These are phyloP conservation scores for Phytophthora pini DNA, from an alignment of 352 stramenopile genomes.

Conservation along the genomic window DNA sequence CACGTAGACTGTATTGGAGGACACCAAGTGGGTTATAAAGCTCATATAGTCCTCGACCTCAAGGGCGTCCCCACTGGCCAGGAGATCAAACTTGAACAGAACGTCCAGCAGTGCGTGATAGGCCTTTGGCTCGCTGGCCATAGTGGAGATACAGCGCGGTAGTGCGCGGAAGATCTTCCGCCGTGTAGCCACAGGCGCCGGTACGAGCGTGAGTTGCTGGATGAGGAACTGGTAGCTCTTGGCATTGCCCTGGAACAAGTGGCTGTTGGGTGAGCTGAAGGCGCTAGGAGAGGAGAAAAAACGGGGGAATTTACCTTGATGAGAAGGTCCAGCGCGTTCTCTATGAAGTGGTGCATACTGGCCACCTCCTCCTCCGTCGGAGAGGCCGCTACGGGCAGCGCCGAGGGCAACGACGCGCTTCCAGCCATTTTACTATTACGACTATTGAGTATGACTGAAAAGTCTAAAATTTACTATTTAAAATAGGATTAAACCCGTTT, in stretches of 20 bases:
- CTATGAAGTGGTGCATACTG: constrained; percentile 83
- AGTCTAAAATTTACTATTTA: no score
- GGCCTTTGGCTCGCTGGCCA: constrained; percentile 72
- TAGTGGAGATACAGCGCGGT: constrained; percentile 76
- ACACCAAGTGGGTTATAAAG: constrained; percentile 83
- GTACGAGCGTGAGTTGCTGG: constrained; percentile 61
- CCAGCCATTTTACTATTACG: constrained; percentile 38
- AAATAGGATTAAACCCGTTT: no score
- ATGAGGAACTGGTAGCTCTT: constrained; percentile 84
- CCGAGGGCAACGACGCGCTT: constrained; percentile 19
- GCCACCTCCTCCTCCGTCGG: constrained; percentile 63
- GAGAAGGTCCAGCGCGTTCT: constrained; percentile 83
- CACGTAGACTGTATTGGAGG: constrained; percentile 85
- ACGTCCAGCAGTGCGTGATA: constrained; percentile 78
- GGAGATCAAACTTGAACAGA: constrained; percentile 84
- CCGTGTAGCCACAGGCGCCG: constrained; percentile 46
- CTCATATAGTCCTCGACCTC: constrained; percentile 76
- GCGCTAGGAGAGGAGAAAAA: not conserved
- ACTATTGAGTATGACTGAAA: not conserved
- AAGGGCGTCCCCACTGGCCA: constrained; percentile 44
- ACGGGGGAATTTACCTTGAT: constrained; percentile 55
- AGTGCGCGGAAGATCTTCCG: constrained; percentile 81
- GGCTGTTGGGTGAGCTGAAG: not conserved
- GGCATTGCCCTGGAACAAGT: constrained; percentile 60
- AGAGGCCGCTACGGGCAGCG: constrained; percentile 18